Percentiles rank a stretch among this genome's conserved stretches.
Conservation (phyloP, 805 yeast genomes). For the Metschnikowia continentalis region DNA sequence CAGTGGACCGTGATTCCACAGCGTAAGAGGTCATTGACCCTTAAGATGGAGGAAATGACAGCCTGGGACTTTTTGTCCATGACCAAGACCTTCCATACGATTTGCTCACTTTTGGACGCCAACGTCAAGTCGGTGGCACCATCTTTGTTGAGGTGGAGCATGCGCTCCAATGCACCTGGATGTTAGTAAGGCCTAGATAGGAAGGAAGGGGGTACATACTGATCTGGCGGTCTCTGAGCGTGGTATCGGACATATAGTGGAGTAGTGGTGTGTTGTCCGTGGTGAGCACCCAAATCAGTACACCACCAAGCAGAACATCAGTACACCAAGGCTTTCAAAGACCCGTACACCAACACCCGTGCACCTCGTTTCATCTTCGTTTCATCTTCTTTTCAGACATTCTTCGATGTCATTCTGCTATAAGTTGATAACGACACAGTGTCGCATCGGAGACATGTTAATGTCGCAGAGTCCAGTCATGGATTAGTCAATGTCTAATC, state of each 20-base stretch:
- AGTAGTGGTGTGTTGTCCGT: background rate
- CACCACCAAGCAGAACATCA: background rate
- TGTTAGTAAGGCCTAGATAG: constrained; percentile 4
- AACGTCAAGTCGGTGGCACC: constrained; percentile 51
- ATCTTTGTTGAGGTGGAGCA: constrained; percentile 78
- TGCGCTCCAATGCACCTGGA: constrained; percentile 53
- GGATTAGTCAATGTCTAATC: too few relatives aligned
- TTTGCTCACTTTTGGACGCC: constrained; percentile 57
- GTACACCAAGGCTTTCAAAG: too few relatives aligned
- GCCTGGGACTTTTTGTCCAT: constrained; percentile 79
- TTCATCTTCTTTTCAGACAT: too few relatives aligned
- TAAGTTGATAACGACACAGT: too few relatives aligned
- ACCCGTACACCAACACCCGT: too few relatives aligned
- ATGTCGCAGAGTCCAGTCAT: too few relatives aligned
- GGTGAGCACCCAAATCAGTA: background rate
- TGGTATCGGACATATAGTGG: constrained; percentile 7
- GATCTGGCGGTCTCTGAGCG: constrained; percentile 14
- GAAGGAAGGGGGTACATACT: constrained; percentile 5
- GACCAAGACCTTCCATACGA: constrained; percentile 87
- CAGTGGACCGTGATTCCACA: constrained; percentile 93
- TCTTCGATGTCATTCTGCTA: too few relatives aligned
- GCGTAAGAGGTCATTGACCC: constrained; percentile 85
- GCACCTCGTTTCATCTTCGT: too few relatives aligned
- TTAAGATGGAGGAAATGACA: constrained; percentile 82
- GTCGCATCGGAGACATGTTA: too few relatives aligned